Conservation (phyloP, 1,284 basidiomycete genomes). For the Tilletia indica region DNA sequence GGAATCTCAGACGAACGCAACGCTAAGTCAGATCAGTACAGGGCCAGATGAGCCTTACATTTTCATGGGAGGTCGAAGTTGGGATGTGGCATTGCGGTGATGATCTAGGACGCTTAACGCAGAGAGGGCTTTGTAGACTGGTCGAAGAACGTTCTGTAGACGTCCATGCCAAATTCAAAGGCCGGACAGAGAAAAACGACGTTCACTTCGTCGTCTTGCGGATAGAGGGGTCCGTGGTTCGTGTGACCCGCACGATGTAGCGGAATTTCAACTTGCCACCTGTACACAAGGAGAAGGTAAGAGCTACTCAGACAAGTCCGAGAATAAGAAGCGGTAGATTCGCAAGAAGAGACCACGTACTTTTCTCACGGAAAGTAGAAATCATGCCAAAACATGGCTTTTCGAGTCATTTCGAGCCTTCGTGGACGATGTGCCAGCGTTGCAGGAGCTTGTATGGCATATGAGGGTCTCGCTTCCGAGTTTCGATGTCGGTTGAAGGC, state of each 20-base stretch:
- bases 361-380: conserved; percentile 31
- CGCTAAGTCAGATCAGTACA: too few species aligned
- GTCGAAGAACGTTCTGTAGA: too few species aligned
- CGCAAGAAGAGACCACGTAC: not conserved
- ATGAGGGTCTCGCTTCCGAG: conserved; percentile 33
- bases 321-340: too few species aligned
- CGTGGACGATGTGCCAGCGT: conserved; percentile 40
- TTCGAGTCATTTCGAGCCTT: conserved; percentile 27
- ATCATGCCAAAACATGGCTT: conserved; percentile 49
- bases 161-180: too few species aligned
- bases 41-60: too few species aligned
- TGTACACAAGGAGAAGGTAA: not conserved
- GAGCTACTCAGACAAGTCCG: not conserved
- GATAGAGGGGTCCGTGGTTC: conserved; percentile 33
- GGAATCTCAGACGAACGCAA: too few species aligned
- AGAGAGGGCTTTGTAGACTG: too few species aligned
- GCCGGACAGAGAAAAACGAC: not conserved
- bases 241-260: conserved; percentile 35
- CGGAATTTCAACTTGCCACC: conserved; percentile 33
- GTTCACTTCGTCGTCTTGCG: conserved; percentile 16
- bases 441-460: conserved; percentile 44
- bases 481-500: conserved; percentile 16
- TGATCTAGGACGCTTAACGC: too few species aligned
- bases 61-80: too few species aligned
- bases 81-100: too few species aligned